Conservation (phyloP, 345 rosid genomes). For the Gossypium bickii region DNA sequence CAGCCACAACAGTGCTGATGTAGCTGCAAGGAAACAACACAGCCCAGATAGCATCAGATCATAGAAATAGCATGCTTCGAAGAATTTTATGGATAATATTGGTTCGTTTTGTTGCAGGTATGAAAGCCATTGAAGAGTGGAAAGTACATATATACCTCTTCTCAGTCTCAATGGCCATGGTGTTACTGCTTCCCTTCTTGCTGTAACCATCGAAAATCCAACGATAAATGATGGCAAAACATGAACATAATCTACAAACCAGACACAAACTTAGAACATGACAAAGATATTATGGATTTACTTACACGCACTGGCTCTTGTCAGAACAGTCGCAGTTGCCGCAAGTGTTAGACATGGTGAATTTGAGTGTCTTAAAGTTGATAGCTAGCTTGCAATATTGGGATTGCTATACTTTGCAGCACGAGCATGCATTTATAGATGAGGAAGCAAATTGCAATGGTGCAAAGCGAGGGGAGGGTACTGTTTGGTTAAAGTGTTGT, state of each 20-base stretch:
- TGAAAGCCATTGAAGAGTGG: not conserved
- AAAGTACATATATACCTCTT: slow-evolving; percentile 33
- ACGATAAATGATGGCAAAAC: not conserved
- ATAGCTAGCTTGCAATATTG: slow-evolving; percentile 1
- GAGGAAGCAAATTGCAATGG: slow-evolving; percentile 6
- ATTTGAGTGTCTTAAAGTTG: not conserved
- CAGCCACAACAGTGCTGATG: slow-evolving; percentile 35
- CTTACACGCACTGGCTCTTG: slow-evolving; percentile 54
- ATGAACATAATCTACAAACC: not conserved
- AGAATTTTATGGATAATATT: too few species aligned
- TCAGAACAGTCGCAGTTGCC: slow-evolving; percentile 79
- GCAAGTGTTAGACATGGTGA: slow-evolving; percentile 68
- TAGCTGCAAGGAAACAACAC: slow-evolving; percentile 33
- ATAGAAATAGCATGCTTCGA: too few species aligned
- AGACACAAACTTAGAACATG: not conserved
- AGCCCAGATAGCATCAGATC: not conserved
- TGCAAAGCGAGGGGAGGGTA: not conserved
- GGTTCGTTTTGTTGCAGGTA: too few species aligned
- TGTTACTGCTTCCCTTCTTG: slow-evolving; percentile 55
- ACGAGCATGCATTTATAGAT: slow-evolving; percentile 43
- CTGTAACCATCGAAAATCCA: slow-evolving; percentile 29
- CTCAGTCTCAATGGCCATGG: slow-evolving; percentile 60
- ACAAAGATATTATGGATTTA: not conserved
- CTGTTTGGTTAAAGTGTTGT: not conserved
- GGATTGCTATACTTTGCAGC: slow-evolving; percentile 15